Evolutionary conservation across 495 filamentous ascomycete genomes (phyloP).

Genomic region (Penicillium coffeae): DNA sequence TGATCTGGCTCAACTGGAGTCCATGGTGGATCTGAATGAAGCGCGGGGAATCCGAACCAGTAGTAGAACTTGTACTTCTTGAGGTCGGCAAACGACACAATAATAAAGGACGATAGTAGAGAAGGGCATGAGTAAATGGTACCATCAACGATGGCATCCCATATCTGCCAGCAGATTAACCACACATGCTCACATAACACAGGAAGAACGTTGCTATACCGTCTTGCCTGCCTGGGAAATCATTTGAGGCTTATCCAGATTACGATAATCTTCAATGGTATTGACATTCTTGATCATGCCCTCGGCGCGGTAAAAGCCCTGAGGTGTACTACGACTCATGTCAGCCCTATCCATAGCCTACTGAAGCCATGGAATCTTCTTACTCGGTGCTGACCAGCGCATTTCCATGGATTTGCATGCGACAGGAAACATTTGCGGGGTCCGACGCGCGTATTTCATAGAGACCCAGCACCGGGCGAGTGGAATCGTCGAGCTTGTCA

Average conservation of each 20-base stretch:
- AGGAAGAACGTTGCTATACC: constrained; percentile 42
- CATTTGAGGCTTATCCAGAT: constrained; percentile 65
- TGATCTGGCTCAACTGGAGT: constrained; percentile 30
- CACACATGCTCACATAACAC: background rate
- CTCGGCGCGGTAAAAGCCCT: constrained; percentile 74
- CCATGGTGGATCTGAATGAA: constrained; percentile 86
- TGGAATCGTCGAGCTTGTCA: constrained; percentile 92
- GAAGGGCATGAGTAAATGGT: constrained; percentile 94
- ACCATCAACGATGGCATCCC: constrained; percentile 94
- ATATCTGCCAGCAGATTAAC: constrained; percentile 56
- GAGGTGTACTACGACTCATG: constrained; percentile 55
- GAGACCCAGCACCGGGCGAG: constrained; percentile 77
- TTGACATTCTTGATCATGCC: constrained; percentile 95
- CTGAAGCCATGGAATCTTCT: background rate
- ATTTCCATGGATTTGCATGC: constrained; percentile 84
- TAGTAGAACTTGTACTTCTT: constrained; percentile 95
- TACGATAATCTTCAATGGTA: constrained; percentile 88
- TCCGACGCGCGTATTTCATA: constrained; percentile 77
- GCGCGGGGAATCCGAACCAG: constrained; percentile 90
- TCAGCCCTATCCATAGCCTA: constrained; percentile 4
- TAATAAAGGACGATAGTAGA: constrained; percentile 77
- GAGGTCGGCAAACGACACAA: constrained; percentile 91
- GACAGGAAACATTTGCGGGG: constrained; percentile 65
- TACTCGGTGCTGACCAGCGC: constrained; percentile 81
- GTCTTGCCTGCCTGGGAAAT: constrained; percentile 70